Base-by-base conservation (phyloP, 2,329 filamentous ascomycete genomes). In the Raffaelea ambrosiae region DNA sequence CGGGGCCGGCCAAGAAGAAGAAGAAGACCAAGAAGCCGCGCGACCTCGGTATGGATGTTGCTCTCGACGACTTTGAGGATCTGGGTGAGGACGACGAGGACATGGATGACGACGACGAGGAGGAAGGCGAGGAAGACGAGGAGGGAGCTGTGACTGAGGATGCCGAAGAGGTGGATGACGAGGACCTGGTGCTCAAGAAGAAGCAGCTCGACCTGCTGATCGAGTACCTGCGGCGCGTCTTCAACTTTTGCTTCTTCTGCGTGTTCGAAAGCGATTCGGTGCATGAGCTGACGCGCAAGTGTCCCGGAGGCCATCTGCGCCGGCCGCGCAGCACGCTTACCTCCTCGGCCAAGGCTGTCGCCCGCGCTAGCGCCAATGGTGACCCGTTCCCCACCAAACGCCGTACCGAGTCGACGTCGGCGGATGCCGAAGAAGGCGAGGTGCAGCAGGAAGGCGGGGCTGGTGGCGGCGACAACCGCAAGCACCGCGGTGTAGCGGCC, bases 231-330 rank as follows among this genome's bases (percentile, higher is more conserved):
- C 88, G 93, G 46, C 84, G 93, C 16, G 93, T 98, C 46, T 95
- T 94, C 75, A 96, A 93, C 68, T 97, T 98, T 69, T 98, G 93
- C 71, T 96, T 98, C 73, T 98, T 97, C 72, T 98, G 93, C 64
- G 94, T 98, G 5, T 97, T 98, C 57, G 93, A 98, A 67, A 93
- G 89, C 61, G 93, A 98, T 65, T 97, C 91, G 0, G 84, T 97
- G 20, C 93, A 98, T 60, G 93, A 98, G 67, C 74, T 98, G 55
- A 90, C 88, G 38, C 83, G 93, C 51, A 97, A 98, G 68, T 98
- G 93, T 58, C 89, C 93, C 22, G 93, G 93, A 39, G 93, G 93
- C n/a, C 93, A 98, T 72, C 80, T 98, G 52, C 88, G 93, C 53
- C 84, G 93, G 43, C 93, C 93, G 36, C 79, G 90, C 49, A 86